phyloP scores from a whole-genome alignment of 164 flowering plant genomes.

The Echeveria elegans region DNA sequence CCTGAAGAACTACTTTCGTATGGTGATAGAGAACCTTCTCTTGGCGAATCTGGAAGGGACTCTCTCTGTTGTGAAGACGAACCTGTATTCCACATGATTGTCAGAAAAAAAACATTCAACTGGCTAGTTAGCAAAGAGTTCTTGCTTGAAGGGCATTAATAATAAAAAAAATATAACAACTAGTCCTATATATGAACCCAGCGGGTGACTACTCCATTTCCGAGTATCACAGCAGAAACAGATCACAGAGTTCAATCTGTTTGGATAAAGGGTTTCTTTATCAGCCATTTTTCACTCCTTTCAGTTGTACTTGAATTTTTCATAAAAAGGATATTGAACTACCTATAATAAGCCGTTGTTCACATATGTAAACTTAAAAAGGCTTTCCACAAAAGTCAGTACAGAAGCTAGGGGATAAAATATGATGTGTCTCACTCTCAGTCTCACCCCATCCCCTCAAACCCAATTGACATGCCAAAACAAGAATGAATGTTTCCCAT shows the following conservation, averaged over 20 bases:
- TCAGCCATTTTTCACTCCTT: too few relatives aligned
- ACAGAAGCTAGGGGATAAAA: neutral
- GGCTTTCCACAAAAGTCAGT: neutral
- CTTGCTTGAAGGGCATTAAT: neutral
- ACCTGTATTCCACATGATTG: slow-evolving; percentile 29
- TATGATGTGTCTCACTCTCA: neutral
- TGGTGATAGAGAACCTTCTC: slow-evolving; percentile 48
- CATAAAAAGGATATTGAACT: too few relatives aligned
- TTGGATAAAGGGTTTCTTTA: too few relatives aligned
- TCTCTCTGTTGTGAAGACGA: slow-evolving; percentile 60
- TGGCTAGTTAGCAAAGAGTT: too few relatives aligned
- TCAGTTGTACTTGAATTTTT: too few relatives aligned
- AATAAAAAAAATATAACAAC: neutral
- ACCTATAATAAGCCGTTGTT: neutral
- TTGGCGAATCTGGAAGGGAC: slow-evolving; percentile 58
- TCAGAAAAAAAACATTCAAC: too few relatives aligned
- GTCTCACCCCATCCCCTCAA: too few relatives aligned
- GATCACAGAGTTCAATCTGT: neutral
- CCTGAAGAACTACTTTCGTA: slow-evolving; percentile 69
- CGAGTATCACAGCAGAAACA: too few relatives aligned
- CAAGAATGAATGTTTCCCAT: neutral
- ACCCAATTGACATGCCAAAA: neutral
- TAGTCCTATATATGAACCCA: neutral
- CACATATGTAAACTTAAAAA: too few relatives aligned
- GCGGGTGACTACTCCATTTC: neutral